These are phyloP conservation scores for Yamadazyma friedrichii DNA, from an alignment of 1,139 yeast genomes.

Conservation along the genomic window DNA sequence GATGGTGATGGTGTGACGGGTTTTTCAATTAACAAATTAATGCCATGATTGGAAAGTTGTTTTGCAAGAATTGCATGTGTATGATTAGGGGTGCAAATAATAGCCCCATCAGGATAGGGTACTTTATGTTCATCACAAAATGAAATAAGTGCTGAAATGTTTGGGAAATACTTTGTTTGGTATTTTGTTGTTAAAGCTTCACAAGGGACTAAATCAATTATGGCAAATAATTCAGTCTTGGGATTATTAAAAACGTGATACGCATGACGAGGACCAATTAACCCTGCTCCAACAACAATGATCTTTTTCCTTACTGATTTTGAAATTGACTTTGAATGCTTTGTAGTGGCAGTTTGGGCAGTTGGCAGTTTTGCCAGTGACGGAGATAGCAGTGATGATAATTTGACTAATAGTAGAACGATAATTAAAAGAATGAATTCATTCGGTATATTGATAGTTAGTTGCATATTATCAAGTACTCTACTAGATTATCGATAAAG, in stretches of 20 bases:
- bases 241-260: constrained; percentile 21
- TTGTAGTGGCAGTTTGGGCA: too few species aligned
- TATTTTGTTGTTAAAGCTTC: constrained; percentile 17
- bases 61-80: constrained; percentile 37
- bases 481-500: too few species aligned
- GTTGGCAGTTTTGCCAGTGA: too few species aligned
- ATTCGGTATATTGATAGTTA: too few species aligned
- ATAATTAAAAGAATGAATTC: too few species aligned
- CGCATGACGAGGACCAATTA: constrained; percentile 46
- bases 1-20: constrained; percentile 39
- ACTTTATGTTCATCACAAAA: constrained; percentile 24
- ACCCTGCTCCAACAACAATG: constrained; percentile 31
- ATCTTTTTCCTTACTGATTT: neutral
- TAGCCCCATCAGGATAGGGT: constrained; percentile 40
- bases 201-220: constrained; percentile 33
- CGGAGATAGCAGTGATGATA: too few species aligned
- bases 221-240: constrained; percentile 29
- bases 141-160: constrained; percentile 27
- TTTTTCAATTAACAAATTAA: constrained; percentile 40
- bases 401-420: too few species aligned
- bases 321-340: too few species aligned
- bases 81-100: constrained; percentile 44
- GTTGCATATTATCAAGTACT: too few species aligned
- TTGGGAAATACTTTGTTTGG: constrained; percentile 26
- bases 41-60: constrained; percentile 33